Evolutionary conservation across 2,329 filamentous ascomycete species (phyloP).

Genomic region (Neodidymelliopsis sp.): DNA sequence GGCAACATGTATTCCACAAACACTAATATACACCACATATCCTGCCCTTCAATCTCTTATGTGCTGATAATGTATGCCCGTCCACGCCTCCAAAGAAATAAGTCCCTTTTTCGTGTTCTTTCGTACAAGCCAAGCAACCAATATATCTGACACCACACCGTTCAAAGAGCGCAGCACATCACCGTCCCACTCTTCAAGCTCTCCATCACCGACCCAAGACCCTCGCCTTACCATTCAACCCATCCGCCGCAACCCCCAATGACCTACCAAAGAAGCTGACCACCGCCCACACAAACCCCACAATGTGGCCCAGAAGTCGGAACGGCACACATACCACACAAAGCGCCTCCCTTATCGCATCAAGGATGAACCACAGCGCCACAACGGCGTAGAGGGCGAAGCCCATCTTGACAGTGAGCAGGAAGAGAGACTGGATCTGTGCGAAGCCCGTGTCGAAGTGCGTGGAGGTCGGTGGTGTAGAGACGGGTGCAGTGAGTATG

Average conservation of each 20-base stretch:
- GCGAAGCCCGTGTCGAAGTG: conserved; percentile 33
- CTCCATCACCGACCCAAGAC: not conserved
- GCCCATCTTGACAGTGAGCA: conserved; percentile 27
- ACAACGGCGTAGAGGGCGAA: conserved; percentile 34
- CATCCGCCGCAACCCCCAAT: not conserved
- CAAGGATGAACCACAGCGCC: conserved; percentile 40
- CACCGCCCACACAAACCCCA: conserved; percentile 21
- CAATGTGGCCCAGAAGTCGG: conserved; percentile 17
- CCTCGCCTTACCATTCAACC: not conserved
- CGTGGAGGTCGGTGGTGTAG: not conserved
- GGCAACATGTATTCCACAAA: no score
- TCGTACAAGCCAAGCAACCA: not conserved
- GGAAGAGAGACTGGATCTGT: conserved; percentile 26
- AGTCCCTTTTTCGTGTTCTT: no score
- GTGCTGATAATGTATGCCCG: no score
- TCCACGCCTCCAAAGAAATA: no score
- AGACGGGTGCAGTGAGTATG: not conserved
- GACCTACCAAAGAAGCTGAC: not conserved
- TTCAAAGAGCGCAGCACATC: no score
- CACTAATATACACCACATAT: no score
- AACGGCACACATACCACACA: conserved; percentile 36
- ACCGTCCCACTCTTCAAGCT: no score
- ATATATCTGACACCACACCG: not conserved
- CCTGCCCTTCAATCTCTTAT: no score
- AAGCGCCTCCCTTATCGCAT: conserved; percentile 35